Conservation (phyloP, 2,329 filamentous ascomycete species). For the Pezicula carpinea region DNA sequence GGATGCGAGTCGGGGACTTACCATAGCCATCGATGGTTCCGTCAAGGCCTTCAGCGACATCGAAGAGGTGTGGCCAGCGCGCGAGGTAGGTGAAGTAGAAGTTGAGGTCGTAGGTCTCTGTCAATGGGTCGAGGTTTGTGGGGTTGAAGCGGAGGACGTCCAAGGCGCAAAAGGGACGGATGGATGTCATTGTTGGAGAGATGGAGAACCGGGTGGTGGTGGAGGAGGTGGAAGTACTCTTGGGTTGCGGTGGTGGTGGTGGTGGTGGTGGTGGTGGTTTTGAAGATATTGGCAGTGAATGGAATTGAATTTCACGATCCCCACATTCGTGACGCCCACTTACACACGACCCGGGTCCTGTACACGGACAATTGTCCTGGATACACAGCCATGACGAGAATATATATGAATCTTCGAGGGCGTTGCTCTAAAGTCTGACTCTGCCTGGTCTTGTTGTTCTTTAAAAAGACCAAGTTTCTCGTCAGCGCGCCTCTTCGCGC, state of each 20-base stretch:
- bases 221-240: not conserved
- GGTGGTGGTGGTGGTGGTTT: not conserved
- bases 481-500: not conserved
- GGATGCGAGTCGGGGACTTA: conserved; percentile 38
- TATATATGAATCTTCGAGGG: no score
- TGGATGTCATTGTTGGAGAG: conserved; percentile 62
- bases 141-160: conserved; percentile 89
- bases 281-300: not conserved
- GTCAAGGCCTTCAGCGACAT: conserved; percentile 78
- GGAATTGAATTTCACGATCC: not conserved
- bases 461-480: no score
- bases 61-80: conserved; percentile 93
- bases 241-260: not conserved
- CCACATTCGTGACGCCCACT: no score
- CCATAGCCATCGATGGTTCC: conserved; percentile 95
- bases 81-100: conserved; percentile 97
- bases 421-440: no score
- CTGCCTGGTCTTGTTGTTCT: no score
- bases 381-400: no score
- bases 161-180: conserved; percentile 77
- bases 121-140: conserved; percentile 92
- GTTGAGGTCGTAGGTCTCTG: conserved; percentile 93
- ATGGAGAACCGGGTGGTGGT: not conserved
- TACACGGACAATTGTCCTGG: no score
- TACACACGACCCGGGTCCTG: no score